Evolutionary conservation across 176 grass and related monocot species (phyloP), one percentile per base, ranked within the genome.

Genomic region (Phragmites australis): DNA sequence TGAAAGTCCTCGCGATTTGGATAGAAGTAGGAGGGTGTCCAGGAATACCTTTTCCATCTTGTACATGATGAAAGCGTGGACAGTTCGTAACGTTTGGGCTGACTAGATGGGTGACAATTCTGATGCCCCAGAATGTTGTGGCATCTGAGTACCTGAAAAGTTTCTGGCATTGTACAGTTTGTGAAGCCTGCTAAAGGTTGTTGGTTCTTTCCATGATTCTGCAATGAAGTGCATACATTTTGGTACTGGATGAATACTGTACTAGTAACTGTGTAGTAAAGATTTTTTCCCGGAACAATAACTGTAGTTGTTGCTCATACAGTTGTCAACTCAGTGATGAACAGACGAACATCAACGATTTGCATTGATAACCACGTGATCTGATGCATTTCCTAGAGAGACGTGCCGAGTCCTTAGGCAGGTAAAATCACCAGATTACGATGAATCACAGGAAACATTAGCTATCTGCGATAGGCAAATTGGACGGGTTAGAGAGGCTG

Each of bases 1-100:
- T n/a, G n/a, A n/a, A n/a, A 2, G 21, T 85, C 77, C 77, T 81
- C n/a, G 2, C 16, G 26, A 81, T 89, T 85, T 81, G 59, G 71
- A 63, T n/a, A n/a, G 68, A 74, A 55, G 77, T 22, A 65, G 71
- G 87, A 89, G 48, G 65, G 87, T 81, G 77, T 63, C 64, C 22
- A 37, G n/a, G 63, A 81, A 70, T 65, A 64, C 29, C 31, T 62
- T 37, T 61, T 55, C 76, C 32, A 70, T 47, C 45, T 23, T 85
- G 70, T 62, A 55, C 71, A 89, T 48, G 61, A 81, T 41, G 21
- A 70, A 75, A 76, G 25, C 17, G 21, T 62, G 51, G 46, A 68
- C 68, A 46, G 69, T 84, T 59, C 49, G 23, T 30, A 72, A 74
- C 52, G 67, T 69, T 69, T 2, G 8, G 58, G 70, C 6, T 64